Base-by-base conservation (phyloP, 441 rosid species). In the Syzygium malaccense region DNA sequence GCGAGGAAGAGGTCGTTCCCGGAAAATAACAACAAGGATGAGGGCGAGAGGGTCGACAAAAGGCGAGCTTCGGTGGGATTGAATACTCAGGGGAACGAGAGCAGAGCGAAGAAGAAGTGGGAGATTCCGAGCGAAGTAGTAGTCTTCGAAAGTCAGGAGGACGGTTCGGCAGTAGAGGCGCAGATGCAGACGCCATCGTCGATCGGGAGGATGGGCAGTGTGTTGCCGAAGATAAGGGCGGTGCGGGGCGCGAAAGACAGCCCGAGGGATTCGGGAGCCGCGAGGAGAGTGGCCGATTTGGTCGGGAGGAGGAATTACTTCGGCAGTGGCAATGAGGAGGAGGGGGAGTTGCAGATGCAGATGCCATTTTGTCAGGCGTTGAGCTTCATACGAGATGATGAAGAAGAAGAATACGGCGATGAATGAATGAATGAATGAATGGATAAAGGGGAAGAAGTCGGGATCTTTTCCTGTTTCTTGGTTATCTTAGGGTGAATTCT, bases 221-320 rank as follows among this genome's bases (percentile, higher is more conserved):
- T 87, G 88, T 88, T 98, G 62, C 98, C 98, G 4, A 97, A 92
- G 96, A 98, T 95, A 57, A 95, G 93, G 91, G 96, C 95, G 18
- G 90, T 83, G 56, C 92, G 96, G 62, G 89, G 88, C 78, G 93
- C 71, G 2, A 92, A 87, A 12, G 96, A 94, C 64, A 98, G 97
- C 54, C 99, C 98, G n/a, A 92, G 99, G 87, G 98, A 96, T 87
- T 98, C 99, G 6, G 98, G 99, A 62, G 93, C 98, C 9, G 98
- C 96, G 3, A 98, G 95, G 90, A 93, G 99, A 90, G 98, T 95
- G 89, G 94, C 96, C 1, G 98, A 97, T 75, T 91, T 98, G 94
- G 93, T 88, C 78, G 93, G 95, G 80, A 96, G 88, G 93, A 95
- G 94, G 89, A 91, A 96, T 2, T 94, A 85, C 88, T 97, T 98